These are phyloP conservation scores for Solanum hybrid DNA, from an alignment of 305 asterid genomes.

Conservation along the genomic window DNA sequence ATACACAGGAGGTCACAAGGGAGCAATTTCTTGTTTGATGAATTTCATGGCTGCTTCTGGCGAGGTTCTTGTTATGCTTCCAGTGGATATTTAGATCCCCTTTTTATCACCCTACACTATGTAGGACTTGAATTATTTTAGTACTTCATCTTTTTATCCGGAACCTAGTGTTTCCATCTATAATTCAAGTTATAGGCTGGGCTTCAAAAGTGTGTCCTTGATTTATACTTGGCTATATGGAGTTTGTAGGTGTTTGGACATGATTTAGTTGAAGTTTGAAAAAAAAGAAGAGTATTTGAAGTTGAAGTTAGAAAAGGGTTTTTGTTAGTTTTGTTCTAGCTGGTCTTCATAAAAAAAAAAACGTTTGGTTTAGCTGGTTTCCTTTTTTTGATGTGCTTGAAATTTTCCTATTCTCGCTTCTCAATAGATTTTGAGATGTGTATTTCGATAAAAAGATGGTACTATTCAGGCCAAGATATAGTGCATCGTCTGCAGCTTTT, in stretches of 20 bases:
- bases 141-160: background rate
- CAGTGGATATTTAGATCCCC: background rate
- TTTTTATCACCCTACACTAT: background rate
- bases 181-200: background rate
- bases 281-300: background rate
- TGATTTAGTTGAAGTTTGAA: background rate
- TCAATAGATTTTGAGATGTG: background rate
- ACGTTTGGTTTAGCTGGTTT: background rate
- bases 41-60: conserved; percentile 95
- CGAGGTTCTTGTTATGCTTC: conserved; percentile 47
- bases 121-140: background rate
- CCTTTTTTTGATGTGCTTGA: background rate
- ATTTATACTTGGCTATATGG: background rate
- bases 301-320: background rate
- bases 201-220: background rate
- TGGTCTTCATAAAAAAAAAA: background rate
- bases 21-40: conserved; percentile 94
- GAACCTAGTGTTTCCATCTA: background rate
- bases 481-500: background rate
- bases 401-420: background rate
- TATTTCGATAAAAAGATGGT: background rate
- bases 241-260: background rate
- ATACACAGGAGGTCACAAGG: conserved; percentile 98
- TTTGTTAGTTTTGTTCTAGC: background rate
- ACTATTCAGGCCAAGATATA: background rate